Evolutionary conservation across 805 yeast genomes (phyloP).

Genomic region (Zygotorulaspora sp.): DNA sequence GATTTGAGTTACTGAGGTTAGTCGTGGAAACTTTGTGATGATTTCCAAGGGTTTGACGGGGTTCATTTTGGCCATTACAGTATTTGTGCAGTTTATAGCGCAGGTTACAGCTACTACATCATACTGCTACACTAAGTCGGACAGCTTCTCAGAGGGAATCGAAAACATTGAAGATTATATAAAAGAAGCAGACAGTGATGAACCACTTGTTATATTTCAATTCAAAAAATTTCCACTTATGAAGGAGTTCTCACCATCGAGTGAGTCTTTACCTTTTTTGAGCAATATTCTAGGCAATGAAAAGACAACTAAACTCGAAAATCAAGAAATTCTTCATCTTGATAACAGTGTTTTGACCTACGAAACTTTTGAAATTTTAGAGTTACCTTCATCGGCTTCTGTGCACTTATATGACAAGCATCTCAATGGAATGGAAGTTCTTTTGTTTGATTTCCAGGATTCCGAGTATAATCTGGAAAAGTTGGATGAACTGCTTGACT

Average conservation of each 20-base stretch:
- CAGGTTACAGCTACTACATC: conserved; percentile 12
- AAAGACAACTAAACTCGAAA: conserved; percentile 14
- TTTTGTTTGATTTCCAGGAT: conserved; percentile 26
- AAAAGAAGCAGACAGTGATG: conserved; percentile 8
- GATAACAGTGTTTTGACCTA: conserved; percentile 5
- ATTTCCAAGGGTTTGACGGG: conserved; percentile 1
- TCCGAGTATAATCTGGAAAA: conserved; percentile 21
- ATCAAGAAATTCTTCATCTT: conserved; percentile 5
- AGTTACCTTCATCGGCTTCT: conserved; percentile 21
- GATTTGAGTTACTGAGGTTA: too few species aligned
- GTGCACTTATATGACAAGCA: conserved; percentile 21
- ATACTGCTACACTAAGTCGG: conserved; percentile 16
- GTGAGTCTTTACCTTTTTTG: conserved; percentile 17
- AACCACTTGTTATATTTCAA: conserved; percentile 27
- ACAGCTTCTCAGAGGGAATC: conserved; percentile 9
- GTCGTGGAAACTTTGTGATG: background rate
- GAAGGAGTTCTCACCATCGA: conserved; percentile 11
- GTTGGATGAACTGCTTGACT: conserved; percentile 29
- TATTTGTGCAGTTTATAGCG: conserved; percentile 8
- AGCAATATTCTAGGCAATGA: conserved; percentile 18
- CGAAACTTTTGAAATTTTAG: conserved; percentile 11
- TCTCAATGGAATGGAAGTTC: conserved; percentile 17
- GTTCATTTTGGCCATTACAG: conserved; percentile 9
- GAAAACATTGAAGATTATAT: background rate
- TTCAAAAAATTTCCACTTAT: conserved; percentile 20